A percentile compares a stretch with the other conserved stretches of the same genome.
These are phyloP conservation scores for Aspergillus candidus DNA, from an alignment of 2,329 filamentous ascomycete species.

Conservation along the genomic window DNA sequence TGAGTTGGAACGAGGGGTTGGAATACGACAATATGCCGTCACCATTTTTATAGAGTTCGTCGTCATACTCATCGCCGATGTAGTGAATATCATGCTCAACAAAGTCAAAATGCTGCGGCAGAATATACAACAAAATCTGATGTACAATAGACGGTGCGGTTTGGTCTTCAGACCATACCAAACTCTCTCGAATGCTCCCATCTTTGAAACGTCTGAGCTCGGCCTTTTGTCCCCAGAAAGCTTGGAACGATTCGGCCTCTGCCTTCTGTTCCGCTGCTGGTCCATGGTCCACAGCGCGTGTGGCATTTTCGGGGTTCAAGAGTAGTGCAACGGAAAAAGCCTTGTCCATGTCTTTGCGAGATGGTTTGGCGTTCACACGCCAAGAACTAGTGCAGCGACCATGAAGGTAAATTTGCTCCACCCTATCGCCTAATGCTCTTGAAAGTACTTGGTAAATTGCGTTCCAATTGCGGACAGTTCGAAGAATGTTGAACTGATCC, in stretches of 20 bases:
- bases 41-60: slow-evolving; percentile 25
- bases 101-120: slow-evolving; percentile 63
- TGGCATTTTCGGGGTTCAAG: slow-evolving; percentile 65
- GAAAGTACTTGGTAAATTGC: slow-evolving; percentile 59
- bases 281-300: slow-evolving; percentile 77
- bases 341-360: slow-evolving; percentile 21
- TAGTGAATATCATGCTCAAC: slow-evolving; percentile 50
- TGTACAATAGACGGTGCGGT: slow-evolving; percentile 61
- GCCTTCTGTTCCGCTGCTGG: slow-evolving; percentile 80
- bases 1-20: slow-evolving; percentile 55
- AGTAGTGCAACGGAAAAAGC: slow-evolving; percentile 60
- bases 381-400: slow-evolving; percentile 39
- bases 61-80: slow-evolving; percentile 48
- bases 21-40: slow-evolving; percentile 39
- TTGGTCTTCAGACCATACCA: slow-evolving; percentile 70
- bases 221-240: slow-evolving; percentile 91
- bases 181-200: slow-evolving; percentile 84
- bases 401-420: slow-evolving; percentile 59
- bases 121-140: slow-evolving; percentile 69
- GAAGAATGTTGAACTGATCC: slow-evolving; percentile 22
- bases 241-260: slow-evolving; percentile 72
- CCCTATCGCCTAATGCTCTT: slow-evolving; percentile 69
- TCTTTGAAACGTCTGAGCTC: slow-evolving; percentile 93
- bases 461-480: slow-evolving; percentile 25
- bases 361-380: slow-evolving; percentile 40